phyloP scores from a whole-genome alignment of 2,329 filamentous ascomycete genomes.

The Alternaria angustiovoidea region DNA sequence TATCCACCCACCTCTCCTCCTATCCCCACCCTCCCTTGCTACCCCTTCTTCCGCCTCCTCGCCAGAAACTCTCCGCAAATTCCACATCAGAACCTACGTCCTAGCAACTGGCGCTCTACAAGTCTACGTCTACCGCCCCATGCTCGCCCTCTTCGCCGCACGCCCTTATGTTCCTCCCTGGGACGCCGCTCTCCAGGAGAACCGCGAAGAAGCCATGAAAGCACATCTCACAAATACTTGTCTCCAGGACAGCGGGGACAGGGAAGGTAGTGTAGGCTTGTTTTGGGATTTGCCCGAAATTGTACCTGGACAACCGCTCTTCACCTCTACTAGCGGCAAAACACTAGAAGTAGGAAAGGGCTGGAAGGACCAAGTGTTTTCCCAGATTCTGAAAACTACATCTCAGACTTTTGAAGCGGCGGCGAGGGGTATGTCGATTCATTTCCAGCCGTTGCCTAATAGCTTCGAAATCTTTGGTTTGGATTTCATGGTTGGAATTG shows the following conservation, averaged over 20 bases:
- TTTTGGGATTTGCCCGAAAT: conserved; percentile 74
- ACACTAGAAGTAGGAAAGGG: not conserved
- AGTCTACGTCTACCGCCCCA: conserved; percentile 85
- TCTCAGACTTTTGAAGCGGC: conserved; percentile 87
- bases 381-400: conserved; percentile 76
- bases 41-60: conserved; percentile 26
- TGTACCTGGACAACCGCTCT: conserved; percentile 28
- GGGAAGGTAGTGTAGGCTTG: conserved; percentile 71
- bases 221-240: conserved; percentile 95
- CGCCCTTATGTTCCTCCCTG: conserved; percentile 74
- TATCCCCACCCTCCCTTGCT: no score
- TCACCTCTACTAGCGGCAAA: not conserved
- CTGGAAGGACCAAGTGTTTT: conserved; percentile 70
- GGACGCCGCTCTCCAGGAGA: conserved; percentile 28
- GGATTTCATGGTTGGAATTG: conserved; percentile 76
- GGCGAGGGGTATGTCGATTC: conserved; percentile 80
- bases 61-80: conserved; percentile 70
- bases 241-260: conserved; percentile 69
- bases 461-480: conserved; percentile 92
- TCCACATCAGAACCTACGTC: conserved; percentile 93
- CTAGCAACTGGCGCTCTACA: conserved; percentile 79
- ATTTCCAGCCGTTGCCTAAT: conserved; percentile 90
- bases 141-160: conserved; percentile 92
- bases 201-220: conserved; percentile 61
- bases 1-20: no score